Percentiles rank a stretch among this genome's conserved stretches.
Evolutionary conservation across 2,329 filamentous ascomycete species (phyloP).

Genomic region (Penicillium occitanis): DNA sequence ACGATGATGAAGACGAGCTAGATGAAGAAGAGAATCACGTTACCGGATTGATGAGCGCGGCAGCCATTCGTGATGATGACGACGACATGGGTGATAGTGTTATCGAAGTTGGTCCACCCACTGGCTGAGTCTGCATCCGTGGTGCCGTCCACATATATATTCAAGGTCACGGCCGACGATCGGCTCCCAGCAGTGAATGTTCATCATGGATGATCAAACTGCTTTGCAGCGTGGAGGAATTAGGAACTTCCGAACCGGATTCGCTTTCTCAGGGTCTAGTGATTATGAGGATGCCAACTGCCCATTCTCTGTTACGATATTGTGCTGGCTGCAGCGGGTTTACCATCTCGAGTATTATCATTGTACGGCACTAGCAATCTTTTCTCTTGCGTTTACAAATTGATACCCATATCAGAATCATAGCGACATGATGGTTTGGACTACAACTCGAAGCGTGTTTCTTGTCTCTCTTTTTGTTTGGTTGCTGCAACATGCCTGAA

Average conservation of each 20-base stretch:
- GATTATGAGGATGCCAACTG: conserved; percentile 4
- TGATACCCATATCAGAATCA: conserved; percentile 22
- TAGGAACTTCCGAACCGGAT: not conserved
- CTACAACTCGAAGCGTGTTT: conserved; percentile 15
- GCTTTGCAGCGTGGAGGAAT: not conserved
- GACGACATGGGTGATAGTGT: conserved; percentile 28
- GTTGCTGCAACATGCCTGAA: not conserved
- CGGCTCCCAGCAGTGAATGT: not conserved
- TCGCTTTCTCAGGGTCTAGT: not conserved
- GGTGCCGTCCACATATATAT: not conserved
- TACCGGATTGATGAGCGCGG: conserved; percentile 44
- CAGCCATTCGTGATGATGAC: conserved; percentile 44
- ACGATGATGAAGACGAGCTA: conserved; percentile 46
- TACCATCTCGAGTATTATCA: conserved; percentile 16
- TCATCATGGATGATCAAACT: not conserved
- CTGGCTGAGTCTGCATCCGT: conserved; percentile 28
- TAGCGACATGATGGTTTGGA: conserved; percentile 17
- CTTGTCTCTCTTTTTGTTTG: conserved; percentile 10
- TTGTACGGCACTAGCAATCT: conserved; percentile 14
- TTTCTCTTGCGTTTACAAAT: conserved; percentile 18
- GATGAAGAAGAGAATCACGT: conserved; percentile 46
- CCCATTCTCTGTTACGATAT: conserved; percentile 10
- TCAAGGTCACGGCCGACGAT: not conserved
- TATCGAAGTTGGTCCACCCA: conserved; percentile 38
- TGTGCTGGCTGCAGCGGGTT: conserved; percentile 5